These are phyloP conservation scores for Fusarium pseudograminearum DNA, from an alignment of 2,329 filamentous ascomycete species.

Conservation along the genomic window DNA sequence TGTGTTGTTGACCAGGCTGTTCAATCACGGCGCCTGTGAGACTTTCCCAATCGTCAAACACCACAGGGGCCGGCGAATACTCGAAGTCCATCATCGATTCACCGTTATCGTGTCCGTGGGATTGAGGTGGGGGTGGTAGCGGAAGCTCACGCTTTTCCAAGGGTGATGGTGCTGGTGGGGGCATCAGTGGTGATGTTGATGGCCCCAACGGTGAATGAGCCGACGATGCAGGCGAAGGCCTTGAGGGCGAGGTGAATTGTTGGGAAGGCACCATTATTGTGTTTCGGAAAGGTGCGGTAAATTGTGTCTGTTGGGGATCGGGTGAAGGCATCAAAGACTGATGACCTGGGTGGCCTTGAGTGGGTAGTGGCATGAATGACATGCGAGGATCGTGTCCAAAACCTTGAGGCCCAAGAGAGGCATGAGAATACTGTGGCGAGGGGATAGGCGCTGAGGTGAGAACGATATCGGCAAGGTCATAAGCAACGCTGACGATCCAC, in stretches of 20 bases:
- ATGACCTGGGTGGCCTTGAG: constrained; percentile 48
- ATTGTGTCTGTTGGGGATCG: constrained; percentile 48
- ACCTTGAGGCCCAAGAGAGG: constrained; percentile 45
- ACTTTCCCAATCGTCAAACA: constrained; percentile 59
- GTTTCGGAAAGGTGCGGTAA: constrained; percentile 49
- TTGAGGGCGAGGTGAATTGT: constrained; percentile 44
- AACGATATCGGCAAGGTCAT: constrained; percentile 65
- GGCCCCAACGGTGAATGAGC: constrained; percentile 51
- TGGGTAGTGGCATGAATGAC: constrained; percentile 51
- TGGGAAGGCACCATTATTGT: constrained; percentile 53
- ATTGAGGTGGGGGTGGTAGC: constrained; percentile 47
- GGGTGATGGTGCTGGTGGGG: constrained; percentile 47
- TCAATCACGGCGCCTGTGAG: constrained; percentile 53
- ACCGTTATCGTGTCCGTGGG: constrained; percentile 37
- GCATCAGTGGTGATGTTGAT: constrained; percentile 51
- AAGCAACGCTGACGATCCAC: constrained; percentile 68
- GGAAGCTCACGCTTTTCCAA: constrained; percentile 55
- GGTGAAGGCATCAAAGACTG: constrained; percentile 49
- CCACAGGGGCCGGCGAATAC: constrained; percentile 54
- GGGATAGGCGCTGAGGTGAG: constrained; percentile 51
- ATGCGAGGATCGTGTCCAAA: constrained; percentile 49
- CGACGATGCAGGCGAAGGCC: constrained; percentile 52
- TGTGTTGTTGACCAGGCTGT: constrained; percentile 47
- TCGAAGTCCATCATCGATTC: constrained; percentile 59
- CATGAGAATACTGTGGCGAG: constrained; percentile 50